These are phyloP conservation scores for Globisporangium uncinulatum DNA, from an alignment of 352 stramenopile species.

Conservation along the genomic window DNA sequence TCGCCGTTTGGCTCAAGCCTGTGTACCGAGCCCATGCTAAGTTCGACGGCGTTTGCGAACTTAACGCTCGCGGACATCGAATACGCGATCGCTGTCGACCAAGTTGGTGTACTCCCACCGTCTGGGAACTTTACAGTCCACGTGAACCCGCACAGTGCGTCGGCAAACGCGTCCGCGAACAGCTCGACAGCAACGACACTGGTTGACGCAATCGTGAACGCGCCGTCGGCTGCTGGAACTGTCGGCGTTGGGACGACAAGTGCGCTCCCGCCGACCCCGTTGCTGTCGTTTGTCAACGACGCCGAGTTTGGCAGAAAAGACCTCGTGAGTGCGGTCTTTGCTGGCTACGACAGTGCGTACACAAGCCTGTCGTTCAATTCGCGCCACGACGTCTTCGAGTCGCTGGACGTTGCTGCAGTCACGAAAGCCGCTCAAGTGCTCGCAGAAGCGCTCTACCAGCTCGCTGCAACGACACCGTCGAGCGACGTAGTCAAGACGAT, in stretches of 20 bases:
- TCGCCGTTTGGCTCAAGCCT: slow-evolving; percentile 58
- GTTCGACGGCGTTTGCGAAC: slow-evolving; percentile 51
- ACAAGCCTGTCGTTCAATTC: slow-evolving; percentile 51
- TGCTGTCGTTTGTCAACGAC: slow-evolving; percentile 73
- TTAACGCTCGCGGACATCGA: slow-evolving; percentile 52
- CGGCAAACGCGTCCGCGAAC: slow-evolving; percentile 12
- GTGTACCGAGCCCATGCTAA: slow-evolving; percentile 66
- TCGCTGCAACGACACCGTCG: slow-evolving; percentile 49
- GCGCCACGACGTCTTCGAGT: slow-evolving; percentile 50
- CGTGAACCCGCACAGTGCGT: slow-evolving; percentile 44
- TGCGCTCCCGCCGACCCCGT: slow-evolving; percentile 52
- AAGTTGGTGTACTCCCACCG: slow-evolving; percentile 52
- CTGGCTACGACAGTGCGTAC: slow-evolving; percentile 60
- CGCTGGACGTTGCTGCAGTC: slow-evolving; percentile 46
- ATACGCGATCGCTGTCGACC: slow-evolving; percentile 74
- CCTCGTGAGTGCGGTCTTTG: slow-evolving; percentile 58
- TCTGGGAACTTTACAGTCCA: slow-evolving; percentile 63
- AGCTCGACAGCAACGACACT: slow-evolving; percentile 22
- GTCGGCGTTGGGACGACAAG: slow-evolving; percentile 28
- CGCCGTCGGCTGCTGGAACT: slow-evolving; percentile 34
- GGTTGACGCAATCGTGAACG: slow-evolving; percentile 38
- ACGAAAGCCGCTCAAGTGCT: slow-evolving; percentile 62
- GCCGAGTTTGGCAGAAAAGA: slow-evolving; percentile 54
- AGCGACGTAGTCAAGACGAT: slow-evolving; percentile 29
- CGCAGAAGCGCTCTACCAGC: slow-evolving; percentile 59